Percentiles rank a stretch among this genome's conserved stretches.
These are phyloP conservation scores for Glycine latifolia DNA, from an alignment of 306 rosid genomes.

Conservation along the genomic window DNA sequence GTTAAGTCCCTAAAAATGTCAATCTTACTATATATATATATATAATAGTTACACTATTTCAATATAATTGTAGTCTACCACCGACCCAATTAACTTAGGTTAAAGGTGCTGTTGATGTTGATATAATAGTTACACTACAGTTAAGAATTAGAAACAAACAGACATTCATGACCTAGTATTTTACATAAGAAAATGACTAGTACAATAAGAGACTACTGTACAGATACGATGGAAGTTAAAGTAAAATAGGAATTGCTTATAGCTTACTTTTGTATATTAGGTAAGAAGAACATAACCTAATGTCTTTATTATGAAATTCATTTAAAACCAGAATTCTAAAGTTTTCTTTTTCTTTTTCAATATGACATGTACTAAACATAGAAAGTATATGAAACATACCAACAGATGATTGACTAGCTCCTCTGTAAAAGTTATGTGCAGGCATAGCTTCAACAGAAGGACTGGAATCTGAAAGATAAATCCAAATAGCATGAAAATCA, in stretches of 20 bases:
- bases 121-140: background rate
- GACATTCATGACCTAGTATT: constrained; percentile 13
- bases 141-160: background rate
- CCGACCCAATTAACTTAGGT: no score
- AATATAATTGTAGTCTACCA: no score
- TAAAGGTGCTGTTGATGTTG: no score
- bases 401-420: constrained; percentile 14
- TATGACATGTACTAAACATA: background rate
- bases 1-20: constrained; percentile 18
- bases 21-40: constrained; percentile 4
- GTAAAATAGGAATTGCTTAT: background rate
- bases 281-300: background rate
- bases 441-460: constrained; percentile 11
- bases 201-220: background rate
- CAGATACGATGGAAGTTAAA: background rate
- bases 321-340: background rate
- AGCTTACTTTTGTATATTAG: background rate
- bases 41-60: no score
- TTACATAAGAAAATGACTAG: background rate
- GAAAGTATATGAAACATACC: constrained; percentile 30
- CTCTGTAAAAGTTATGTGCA: constrained; percentile 5
- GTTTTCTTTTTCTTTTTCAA: background rate
- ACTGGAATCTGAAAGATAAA: constrained; percentile 34
- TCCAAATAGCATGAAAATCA: constrained; percentile 10
- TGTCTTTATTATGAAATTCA: background rate